Evolutionary conservation across 169 alveolate species (phyloP), one percentile per base, ranked within the genome.

Genomic region (Plasmodium billcollinsi): DNA sequence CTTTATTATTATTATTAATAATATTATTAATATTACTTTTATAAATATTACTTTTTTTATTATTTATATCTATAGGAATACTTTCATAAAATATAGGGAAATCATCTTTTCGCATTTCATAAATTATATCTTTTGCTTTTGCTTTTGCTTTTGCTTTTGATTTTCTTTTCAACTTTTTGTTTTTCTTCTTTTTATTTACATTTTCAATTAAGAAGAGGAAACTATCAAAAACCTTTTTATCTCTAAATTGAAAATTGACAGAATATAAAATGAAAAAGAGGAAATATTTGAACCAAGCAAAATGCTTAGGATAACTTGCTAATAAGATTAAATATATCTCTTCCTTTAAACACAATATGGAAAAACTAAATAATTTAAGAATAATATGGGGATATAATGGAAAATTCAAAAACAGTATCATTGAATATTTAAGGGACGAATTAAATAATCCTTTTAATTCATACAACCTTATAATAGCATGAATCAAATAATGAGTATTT

Each of bases 391-490:
- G 91, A 56, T 83, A 54, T 26, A 47, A 14, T 12, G 91, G 91
- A 14, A 49, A 83, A 24, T 83, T 67, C 66, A 83, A 83, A 24
- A 83, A 83, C 56, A 83, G 52, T 50, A 83, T 12, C n/a, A 69
- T 83, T 33, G 85, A 83, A 67, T 69, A 83, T 69, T 54, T 69
- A 33, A 83, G 52, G 5, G 91, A 20, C 7, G 26, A 21, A 54
- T 67, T 69, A 39, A 43, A 83, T 61, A 83, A 83, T 14, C 91
- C 91, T 26, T 70, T 72, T 58, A 83, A 54, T 83, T 83, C 91
- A 50, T 69, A 83, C 43, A 83, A 12, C 15, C 70, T 50, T 33
- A 83, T 83, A 83, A 83, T 73, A 56, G 43, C 54, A 20, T 83
- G 91, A 18, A 73, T 14, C 24, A 83, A 83, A 69, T 69, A 83